Base-by-base conservation (phyloP, 2,329 filamentous ascomycete genomes). In the Exophiala spinifera region DNA sequence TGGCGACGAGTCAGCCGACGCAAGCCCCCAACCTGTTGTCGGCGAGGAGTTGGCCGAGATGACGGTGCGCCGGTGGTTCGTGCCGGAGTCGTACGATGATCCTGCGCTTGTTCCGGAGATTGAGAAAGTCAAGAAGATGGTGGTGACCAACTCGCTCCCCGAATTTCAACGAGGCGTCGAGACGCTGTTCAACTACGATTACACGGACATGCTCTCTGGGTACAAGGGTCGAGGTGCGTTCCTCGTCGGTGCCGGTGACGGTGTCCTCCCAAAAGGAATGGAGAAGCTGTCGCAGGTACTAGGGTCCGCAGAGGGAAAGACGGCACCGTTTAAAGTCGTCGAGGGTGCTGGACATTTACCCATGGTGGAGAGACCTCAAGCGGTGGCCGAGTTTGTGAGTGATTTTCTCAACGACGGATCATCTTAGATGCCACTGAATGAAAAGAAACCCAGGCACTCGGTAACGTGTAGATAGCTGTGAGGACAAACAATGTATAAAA, bases 61-160 rank as follows among this genome's bases (percentile, higher is more conserved):
- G 50, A 95, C 90, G 0, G 86, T 89, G 0, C 76, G 80, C 51
- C 78, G 90, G 15, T 95, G 90, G 90, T 91, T 95, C 62, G 78
- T 79, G 5, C 67, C 73, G 7, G 73, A 76, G 39, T 78, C 75
- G 64, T 89, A 90, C 65, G 83, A 74, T 74, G 21, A 68, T 65
- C 8, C 79, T 69, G 66, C 61, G 62, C 13, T 70, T 61, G 68
- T 84, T 73, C 70, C 69, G 68, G 61, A 79, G 68, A 78, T 81
- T 2, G 72, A 76, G 19, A 76, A 76, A 61, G 86, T 92, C 64
- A 83, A 81, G 56, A 76, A 83, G 3, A 87, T 91, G 75, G 86
- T 92, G 0, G 78, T 78, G 11, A 72, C 69, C 13, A 95, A 95
- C 67, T 79, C 82, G 60, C 74, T 94, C 1, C 77, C 79, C 39